phyloP scores from a whole-genome alignment of 176 grass and related monocot species.

The Juncus effusus region DNA sequence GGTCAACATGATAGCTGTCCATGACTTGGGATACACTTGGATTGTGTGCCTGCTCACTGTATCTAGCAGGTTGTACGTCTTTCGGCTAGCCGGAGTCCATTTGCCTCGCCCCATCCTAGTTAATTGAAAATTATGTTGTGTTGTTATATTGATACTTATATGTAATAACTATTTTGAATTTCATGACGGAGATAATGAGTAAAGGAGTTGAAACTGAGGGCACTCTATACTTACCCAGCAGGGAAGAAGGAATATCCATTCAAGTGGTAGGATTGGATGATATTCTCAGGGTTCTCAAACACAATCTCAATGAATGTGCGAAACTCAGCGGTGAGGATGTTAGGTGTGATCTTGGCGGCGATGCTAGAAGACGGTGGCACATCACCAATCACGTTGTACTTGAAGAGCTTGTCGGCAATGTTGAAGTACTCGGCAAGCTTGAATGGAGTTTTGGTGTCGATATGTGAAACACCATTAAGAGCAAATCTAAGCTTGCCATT shows the following conservation, averaged over 20 bases:
- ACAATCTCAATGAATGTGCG: conserved; percentile 62
- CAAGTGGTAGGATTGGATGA: conserved; percentile 46
- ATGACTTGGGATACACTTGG: conserved; percentile 58
- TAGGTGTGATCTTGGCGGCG: conserved; percentile 24
- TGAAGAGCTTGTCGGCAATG: conserved; percentile 45
- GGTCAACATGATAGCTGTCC: conserved; percentile 56
- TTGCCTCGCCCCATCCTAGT: conserved; percentile 53
- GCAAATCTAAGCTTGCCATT: conserved; percentile 56
- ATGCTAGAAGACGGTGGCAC: conserved; percentile 25
- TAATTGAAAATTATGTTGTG: neutral
- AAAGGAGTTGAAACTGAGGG: neutral
- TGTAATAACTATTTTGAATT: no score
- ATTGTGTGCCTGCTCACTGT: conserved; percentile 61
- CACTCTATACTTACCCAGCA: conserved; percentile 33
- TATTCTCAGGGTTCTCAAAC: conserved; percentile 73
- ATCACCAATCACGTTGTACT: conserved; percentile 57
- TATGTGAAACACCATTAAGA: conserved; percentile 58
- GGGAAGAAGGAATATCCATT: conserved; percentile 66
- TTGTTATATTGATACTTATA: no score
- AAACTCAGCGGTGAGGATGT: conserved; percentile 47
- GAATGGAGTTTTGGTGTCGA: conserved; percentile 44
- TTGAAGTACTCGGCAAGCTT: conserved; percentile 92
- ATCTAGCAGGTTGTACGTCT: conserved; percentile 59
- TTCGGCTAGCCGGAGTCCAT: conserved; percentile 39
- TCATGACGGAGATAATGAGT: no score